A percentile compares a stretch with the other conserved stretches of the same genome.
phyloP scores from a whole-genome alignment of 2,329 filamentous ascomycete species.

The Escovopsis weberi region DNA sequence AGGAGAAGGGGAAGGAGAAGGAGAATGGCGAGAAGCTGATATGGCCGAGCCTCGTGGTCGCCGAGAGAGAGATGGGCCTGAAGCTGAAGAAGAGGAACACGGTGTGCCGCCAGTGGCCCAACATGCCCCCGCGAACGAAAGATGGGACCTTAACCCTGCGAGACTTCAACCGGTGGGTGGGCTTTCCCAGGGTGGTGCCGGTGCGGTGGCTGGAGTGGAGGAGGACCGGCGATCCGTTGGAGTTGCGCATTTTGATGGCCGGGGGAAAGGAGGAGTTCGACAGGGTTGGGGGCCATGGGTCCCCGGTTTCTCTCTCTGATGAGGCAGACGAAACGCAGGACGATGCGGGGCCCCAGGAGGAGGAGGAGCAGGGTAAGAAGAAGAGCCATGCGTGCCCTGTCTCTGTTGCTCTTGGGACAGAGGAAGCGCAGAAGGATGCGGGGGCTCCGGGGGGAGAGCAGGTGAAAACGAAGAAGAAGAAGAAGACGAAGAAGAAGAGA shows the following conservation, averaged over 20 bases:
- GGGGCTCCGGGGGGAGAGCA: too few relatives aligned
- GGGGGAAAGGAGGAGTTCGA: too few relatives aligned
- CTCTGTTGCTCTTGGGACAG: too few relatives aligned
- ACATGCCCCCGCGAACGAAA: slow-evolving; percentile 8
- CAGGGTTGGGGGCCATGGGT: too few relatives aligned
- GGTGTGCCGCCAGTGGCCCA: slow-evolving; percentile 11
- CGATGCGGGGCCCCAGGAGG: too few relatives aligned
- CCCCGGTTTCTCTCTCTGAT: too few relatives aligned
- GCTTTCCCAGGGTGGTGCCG: slow-evolving; percentile 10
- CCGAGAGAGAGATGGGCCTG: slow-evolving; percentile 7
- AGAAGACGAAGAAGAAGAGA: slow-evolving; percentile 9
- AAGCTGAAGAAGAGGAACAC: slow-evolving; percentile 8
- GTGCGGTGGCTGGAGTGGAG: slow-evolving; percentile 16
- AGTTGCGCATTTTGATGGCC: neutral
- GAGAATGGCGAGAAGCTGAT: too few relatives aligned
- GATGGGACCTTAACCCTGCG: slow-evolving; percentile 4
- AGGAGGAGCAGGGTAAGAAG: neutral
- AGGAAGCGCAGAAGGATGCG: too few relatives aligned
- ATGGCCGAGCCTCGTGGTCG: too few relatives aligned
- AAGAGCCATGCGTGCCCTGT: neutral
- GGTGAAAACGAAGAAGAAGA: slow-evolving; percentile 1
- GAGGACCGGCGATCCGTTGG: slow-evolving; percentile 5
- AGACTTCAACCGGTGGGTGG: slow-evolving; percentile 11
- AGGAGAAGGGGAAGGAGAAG: too few relatives aligned
- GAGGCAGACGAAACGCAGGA: too few relatives aligned